Evolutionary conservation across 2,329 filamentous ascomycete genomes (phyloP).

Genomic region (Diaporthe vexans): DNA sequence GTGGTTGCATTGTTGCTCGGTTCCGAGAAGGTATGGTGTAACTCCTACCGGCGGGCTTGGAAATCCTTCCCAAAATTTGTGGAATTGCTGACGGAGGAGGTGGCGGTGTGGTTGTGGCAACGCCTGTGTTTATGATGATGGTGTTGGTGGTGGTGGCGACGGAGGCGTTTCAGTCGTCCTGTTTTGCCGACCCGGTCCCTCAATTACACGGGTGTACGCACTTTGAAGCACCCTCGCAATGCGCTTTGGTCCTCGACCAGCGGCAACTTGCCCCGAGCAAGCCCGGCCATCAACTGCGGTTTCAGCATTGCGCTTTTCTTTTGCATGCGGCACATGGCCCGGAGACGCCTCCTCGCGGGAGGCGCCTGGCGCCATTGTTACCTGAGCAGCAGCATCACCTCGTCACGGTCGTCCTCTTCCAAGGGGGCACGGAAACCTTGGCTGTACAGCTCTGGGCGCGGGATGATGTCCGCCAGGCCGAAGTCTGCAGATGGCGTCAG

Average conservation of each 20-base stretch:
- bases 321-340: background rate
- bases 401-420: slow-evolving; percentile 24
- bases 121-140: background rate
- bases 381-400: slow-evolving; percentile 9
- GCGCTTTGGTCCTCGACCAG: background rate
- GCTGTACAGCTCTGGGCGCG: slow-evolving; percentile 29
- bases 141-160: background rate
- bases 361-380: background rate
- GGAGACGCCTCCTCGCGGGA: background rate
- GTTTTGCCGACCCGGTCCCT: slow-evolving; percentile 15
- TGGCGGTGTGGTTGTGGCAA: background rate
- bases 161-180: slow-evolving; percentile 12
- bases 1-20: background rate
- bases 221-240: background rate
- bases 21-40: background rate
- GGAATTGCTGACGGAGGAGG: background rate
- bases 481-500: slow-evolving; percentile 14
- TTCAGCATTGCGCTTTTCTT: background rate
- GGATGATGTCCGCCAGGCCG: slow-evolving; percentile 21
- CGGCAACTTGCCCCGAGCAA: background rate
- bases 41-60: background rate
- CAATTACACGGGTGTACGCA: background rate
- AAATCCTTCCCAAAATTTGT: background rate
- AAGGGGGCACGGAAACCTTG: slow-evolving; percentile 30
- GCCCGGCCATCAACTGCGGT: no score